Conservation (phyloP, 208 protist species). For the Leishmania braziliensis region DNA sequence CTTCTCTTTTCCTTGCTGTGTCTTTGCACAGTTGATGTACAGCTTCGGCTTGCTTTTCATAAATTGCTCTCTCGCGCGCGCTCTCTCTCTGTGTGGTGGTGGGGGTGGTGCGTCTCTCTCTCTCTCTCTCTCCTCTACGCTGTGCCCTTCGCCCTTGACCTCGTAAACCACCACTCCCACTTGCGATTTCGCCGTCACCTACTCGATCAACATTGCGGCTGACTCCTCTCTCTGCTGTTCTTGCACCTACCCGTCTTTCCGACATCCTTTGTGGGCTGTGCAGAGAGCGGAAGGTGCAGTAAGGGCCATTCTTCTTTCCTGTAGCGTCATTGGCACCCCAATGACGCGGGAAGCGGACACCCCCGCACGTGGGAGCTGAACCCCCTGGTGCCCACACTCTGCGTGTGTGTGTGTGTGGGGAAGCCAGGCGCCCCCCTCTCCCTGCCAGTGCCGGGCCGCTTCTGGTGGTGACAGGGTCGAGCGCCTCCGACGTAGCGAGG, state of each 20-base stretch:
- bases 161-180: background rate
- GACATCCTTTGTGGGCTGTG: too few relatives aligned
- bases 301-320: too few relatives aligned
- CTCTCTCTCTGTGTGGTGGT: background rate
- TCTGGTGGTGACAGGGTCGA: background rate
- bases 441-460: background rate
- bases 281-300: too few relatives aligned
- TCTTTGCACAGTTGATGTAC: constrained; percentile 4
- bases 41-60: background rate
- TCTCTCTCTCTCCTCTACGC: background rate
- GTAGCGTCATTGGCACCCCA: too few relatives aligned
- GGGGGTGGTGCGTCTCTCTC: background rate
- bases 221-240: background rate
- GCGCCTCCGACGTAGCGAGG: too few relatives aligned
- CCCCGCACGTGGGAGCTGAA: too few relatives aligned
- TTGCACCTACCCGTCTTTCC: too few relatives aligned
- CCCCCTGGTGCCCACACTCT: background rate
- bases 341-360: too few relatives aligned
- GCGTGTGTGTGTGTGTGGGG: background rate
- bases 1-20: constrained; percentile 2
- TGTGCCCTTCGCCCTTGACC: background rate
- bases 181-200: background rate
- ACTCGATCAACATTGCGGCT: background rate
- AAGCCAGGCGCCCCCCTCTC: background rate
- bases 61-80: background rate